phyloP scores from a whole-genome alignment of 2,329 filamentous ascomycete genomes.

The Phoma sp. region DNA sequence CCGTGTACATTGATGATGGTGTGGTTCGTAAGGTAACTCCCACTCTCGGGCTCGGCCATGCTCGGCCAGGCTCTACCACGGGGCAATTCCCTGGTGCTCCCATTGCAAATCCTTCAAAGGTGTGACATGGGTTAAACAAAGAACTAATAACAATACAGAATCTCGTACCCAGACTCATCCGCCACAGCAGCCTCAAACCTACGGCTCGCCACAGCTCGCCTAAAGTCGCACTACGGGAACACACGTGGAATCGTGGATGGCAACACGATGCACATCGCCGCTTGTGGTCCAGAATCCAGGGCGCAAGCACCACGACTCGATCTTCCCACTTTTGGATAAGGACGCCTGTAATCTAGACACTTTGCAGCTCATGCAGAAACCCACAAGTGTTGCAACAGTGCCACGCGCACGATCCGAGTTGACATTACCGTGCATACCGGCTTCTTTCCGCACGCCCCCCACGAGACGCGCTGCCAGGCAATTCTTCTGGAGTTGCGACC shows the following conservation, averaged over 20 bases:
- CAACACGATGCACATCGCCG: neutral
- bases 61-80: neutral
- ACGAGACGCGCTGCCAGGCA: neutral
- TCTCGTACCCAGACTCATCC: too few species aligned
- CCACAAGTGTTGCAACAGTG: neutral
- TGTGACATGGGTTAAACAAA: too few species aligned
- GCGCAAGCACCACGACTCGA: too few species aligned
- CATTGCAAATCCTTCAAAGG: too few species aligned
- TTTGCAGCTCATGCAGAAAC: neutral
- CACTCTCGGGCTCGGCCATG: neutral
- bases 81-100: too few species aligned
- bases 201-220: neutral
- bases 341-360: neutral
- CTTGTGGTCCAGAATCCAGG: too few species aligned
- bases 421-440: neutral
- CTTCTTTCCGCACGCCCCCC: neutral
- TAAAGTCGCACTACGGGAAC: conserved; percentile 12
- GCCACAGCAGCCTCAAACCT: neutral
- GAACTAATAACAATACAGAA: too few species aligned
- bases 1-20: neutral
- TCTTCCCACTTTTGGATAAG: too few species aligned
- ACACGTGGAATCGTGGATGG: conserved; percentile 8
- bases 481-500: neutral
- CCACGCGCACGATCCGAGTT: neutral
- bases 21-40: neutral